These are phyloP conservation scores for Teratosphaeria zuluensis DNA, from an alignment of 2,329 filamentous ascomycete species.

Conservation along the genomic window DNA sequence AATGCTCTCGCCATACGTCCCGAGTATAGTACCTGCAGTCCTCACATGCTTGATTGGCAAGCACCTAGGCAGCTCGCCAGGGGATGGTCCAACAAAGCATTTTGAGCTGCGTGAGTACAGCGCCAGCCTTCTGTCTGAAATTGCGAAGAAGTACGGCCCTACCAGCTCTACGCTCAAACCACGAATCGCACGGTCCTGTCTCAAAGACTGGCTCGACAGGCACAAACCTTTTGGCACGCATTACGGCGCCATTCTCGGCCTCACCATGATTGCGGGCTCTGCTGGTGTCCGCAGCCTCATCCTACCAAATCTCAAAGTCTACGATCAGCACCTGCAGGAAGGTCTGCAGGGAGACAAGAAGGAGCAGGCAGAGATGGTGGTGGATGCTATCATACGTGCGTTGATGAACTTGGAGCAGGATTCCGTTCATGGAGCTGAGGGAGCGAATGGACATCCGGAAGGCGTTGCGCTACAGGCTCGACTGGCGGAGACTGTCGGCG, in stretches of 20 bases:
- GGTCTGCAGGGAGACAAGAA: constrained; percentile 47
- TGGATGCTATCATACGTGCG: constrained; percentile 47
- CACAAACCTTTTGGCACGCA: constrained; percentile 73
- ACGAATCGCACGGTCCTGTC: constrained; percentile 81
- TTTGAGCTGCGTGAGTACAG: constrained; percentile 79
- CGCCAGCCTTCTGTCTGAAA: constrained; percentile 67
- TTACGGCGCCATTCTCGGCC: constrained; percentile 76
- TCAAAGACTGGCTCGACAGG: constrained; percentile 85
- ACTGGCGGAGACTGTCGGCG: constrained; percentile 35
- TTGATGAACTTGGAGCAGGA: constrained; percentile 46
- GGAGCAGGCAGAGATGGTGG: constrained; percentile 51
- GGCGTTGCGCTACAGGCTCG: constrained; percentile 31
- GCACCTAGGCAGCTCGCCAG: constrained; percentile 53
- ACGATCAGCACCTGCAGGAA: constrained; percentile 51
- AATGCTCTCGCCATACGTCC: constrained; percentile 61
- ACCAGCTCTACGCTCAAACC: constrained; percentile 75
- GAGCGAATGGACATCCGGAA: constrained; percentile 32
- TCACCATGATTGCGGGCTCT: constrained; percentile 64
- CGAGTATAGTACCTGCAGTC: constrained; percentile 70
- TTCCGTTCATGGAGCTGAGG: constrained; percentile 9
- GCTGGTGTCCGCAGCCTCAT: constrained; percentile 56
- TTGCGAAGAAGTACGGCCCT: constrained; percentile 71
- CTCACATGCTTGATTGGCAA: constrained; percentile 84
- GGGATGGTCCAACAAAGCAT: constrained; percentile 47
- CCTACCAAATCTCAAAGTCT: constrained; percentile 56